These are phyloP conservation scores for Alternaria novae-zelandiae DNA, from an alignment of 2,329 filamentous ascomycete genomes.

Conservation along the genomic window DNA sequence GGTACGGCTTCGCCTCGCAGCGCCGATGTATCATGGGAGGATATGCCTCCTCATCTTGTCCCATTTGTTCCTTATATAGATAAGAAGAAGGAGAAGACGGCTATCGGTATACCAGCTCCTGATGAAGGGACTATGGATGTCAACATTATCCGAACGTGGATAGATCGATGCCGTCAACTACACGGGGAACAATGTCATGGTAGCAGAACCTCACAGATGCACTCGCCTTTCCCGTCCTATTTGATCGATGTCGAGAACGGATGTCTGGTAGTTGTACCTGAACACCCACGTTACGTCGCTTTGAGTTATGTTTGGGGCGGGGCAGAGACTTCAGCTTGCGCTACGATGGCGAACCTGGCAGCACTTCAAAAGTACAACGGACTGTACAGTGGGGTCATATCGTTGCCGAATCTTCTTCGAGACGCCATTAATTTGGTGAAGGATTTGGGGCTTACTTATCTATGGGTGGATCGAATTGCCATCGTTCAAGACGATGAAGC, in stretches of 20 bases:
- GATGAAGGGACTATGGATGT: neutral
- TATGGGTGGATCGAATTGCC: slow-evolving; percentile 15
- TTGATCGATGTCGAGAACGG: slow-evolving; percentile 13
- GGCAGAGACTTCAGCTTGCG: neutral
- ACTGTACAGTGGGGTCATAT: neutral
- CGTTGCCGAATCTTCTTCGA: slow-evolving; percentile 11
- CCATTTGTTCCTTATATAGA: neutral
- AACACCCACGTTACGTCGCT: slow-evolving; percentile 16
- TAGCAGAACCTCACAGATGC: neutral
- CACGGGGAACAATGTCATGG: neutral
- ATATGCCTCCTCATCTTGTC: neutral
- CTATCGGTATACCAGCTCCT: neutral
- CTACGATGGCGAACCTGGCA: neutral
- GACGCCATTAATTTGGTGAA: slow-evolving; percentile 15
- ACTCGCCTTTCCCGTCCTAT: neutral
- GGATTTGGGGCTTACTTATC: slow-evolving; percentile 3
- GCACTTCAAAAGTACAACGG: neutral
- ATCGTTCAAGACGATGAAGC: slow-evolving; percentile 14
- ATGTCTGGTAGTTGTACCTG: slow-evolving; percentile 7
- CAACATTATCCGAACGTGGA: neutral
- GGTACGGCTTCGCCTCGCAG: neutral
- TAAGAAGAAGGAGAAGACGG: too few relatives aligned
- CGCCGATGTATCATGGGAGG: neutral
- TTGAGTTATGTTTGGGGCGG: slow-evolving; percentile 8
- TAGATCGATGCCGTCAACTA: neutral